Base-by-base conservation (phyloP, 768 basidiomycete species). In the Leccinum barrowsii region DNA sequence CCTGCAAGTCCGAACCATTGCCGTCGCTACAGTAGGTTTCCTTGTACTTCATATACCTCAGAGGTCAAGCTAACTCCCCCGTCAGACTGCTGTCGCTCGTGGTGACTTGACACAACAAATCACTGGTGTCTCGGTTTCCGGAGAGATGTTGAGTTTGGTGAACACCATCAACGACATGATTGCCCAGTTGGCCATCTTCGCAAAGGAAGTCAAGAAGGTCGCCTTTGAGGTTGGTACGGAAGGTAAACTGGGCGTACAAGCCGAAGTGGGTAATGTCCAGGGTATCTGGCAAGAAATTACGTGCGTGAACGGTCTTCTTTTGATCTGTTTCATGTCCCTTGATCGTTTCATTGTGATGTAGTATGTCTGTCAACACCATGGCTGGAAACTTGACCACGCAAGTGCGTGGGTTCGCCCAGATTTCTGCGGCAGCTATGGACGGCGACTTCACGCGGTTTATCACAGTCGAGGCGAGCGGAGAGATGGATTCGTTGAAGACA, bases 261-360 rank as follows among this genome's bases (percentile, higher is more conserved):
- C 97, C 4, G 93, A 98, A 72, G 92, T 98, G 7, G 94, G 93
- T 59, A 92, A 94, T 57, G 91, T 98, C 6, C 93, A 98, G 70
- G 97, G 97, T 40, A 95, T 94, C 34, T 99, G 97, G 97, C 92
- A 95, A 67, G 94, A 96, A 72, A 98, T 99, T 72, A 98, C 95
- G 91, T 94, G 70, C 57, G 91, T 82, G 19, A 32, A 50, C 17
- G 5, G 8, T 13, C 30, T 11, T 30, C 17, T 21, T 19, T 5
- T n/a, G 37, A 53, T 34, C 11, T 3, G 4, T n/a, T 32, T 46
- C 26, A n/a, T 37, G 3, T 22, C 34, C 8, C 21, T 37, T 59
- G 5, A 59, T 30, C 24, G 50, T 17, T 50, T 46, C 12, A 32
- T 44, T 58, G 40, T 10, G 54, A 48, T 51, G 11, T 64, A 95